Evolutionary conservation across 768 basidiomycete genomes (phyloP), one percentile per base, ranked within the genome.

Genomic region (Tephrocybe sp.): DNA sequence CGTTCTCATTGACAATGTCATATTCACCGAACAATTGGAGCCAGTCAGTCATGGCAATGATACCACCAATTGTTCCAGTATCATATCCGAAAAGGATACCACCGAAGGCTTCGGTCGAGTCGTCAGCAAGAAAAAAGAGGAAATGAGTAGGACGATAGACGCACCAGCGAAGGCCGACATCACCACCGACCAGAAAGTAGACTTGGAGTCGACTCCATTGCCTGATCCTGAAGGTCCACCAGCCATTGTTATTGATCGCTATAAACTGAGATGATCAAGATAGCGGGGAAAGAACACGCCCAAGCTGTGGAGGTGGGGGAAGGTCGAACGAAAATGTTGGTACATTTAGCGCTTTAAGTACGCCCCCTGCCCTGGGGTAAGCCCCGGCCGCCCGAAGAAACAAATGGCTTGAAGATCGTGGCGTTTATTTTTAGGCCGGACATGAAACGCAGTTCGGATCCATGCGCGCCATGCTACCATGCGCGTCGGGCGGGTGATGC

Each of bases 51-150:
- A 88, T 88, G 44, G 72, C 80, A 48, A 79, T 82, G 65, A 91
- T 74, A 67, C 91, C 92, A 52, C 79, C 81, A 73, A 92, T 91
- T 60, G 80, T 80, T 60, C 92, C 92, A 47, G 91, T 89, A 68
- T 93, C 91, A 66, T 90, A 93, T 45, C 60, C 87, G 65, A 77
- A 77, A 40, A 75, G 64, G 53, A 75, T 76, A 63, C 78, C 78
- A 60, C 78, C 75, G 55, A 76, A 76, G 19, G 73, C 71, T 56
- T 41, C 8, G 3, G 20, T 31, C 11, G 20, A 20, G n/a, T 12
- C n/a, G 39, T 20, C 16, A 45, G 16, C 39, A 45, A 23, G 32
- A 31, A 4, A 46, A 20, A 4, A 6, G 14, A 33, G 0, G 26
- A 26, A 11, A 30, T 39, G 19, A 44, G 51, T 49, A 23, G 49